These are phyloP conservation scores for Psilocybe sp. DNA, from an alignment of 768 basidiomycete genomes.

Conservation along the genomic window DNA sequence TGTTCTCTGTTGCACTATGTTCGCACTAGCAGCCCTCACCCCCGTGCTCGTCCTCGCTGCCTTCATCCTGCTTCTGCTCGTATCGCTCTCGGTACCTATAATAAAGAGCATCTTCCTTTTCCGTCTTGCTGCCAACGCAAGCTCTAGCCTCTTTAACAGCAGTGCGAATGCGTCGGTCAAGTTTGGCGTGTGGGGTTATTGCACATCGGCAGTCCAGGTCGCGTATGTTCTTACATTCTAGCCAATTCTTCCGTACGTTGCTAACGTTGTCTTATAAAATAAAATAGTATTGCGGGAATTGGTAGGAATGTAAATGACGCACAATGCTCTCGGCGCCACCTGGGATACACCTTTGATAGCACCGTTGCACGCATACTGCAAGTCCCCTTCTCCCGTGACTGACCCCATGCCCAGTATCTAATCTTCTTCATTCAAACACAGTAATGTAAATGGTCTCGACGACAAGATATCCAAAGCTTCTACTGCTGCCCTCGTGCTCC, in stretches of 20 bases:
- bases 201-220: constrained; percentile 43
- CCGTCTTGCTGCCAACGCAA: constrained; percentile 35
- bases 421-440: constrained; percentile 18
- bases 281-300: constrained; percentile 33
- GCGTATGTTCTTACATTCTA: constrained; percentile 29
- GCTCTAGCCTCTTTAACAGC: constrained; percentile 29
- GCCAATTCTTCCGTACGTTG: constrained; percentile 10
- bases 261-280: too few relatives aligned
- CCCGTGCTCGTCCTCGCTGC: constrained; percentile 47
- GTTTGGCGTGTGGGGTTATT: constrained; percentile 68
- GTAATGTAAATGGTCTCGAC: constrained; percentile 31
- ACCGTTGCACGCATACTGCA: constrained; percentile 45
- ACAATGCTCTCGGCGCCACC: constrained; percentile 42
- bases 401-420: constrained; percentile 7
- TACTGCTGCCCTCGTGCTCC: constrained; percentile 50
- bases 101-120: constrained; percentile 56
- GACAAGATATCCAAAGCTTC: constrained; percentile 41
- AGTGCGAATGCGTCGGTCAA: constrained; percentile 35
- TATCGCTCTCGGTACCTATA: constrained; percentile 60
- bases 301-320: constrained; percentile 35
- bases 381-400: constrained; percentile 17
- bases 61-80: constrained; percentile 60
- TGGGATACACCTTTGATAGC: constrained; percentile 57
- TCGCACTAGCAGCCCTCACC: constrained; percentile 24
- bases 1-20: constrained; percentile 14